Conservation (phyloP, 345 rosid species). For the Gynandropsis gynandra region DNA sequence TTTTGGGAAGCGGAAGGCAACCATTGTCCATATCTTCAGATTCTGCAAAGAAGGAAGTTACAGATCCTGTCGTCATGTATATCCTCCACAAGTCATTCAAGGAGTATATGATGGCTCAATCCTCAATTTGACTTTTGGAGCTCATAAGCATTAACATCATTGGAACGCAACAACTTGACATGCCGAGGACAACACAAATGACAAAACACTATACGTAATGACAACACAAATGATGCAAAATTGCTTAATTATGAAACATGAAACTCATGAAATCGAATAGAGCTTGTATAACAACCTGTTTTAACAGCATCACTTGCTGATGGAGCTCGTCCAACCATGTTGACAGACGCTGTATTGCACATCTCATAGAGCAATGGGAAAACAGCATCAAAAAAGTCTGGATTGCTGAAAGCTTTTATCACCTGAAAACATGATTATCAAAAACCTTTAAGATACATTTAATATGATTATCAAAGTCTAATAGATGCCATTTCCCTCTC, state of each 20-base stretch:
- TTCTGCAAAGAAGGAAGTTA: conserved; percentile 34
- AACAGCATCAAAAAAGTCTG: conserved; percentile 59
- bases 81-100: conserved; percentile 8
- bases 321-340: conserved; percentile 34
- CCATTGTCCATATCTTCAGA: conserved; percentile 43
- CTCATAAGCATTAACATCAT: not conserved
- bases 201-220: no score
- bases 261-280: not conserved
- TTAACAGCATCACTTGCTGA: conserved; percentile 39
- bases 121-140: conserved; percentile 6
- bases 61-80: conserved; percentile 2
- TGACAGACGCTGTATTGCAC: conserved; percentile 46
- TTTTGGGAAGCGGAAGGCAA: conserved; percentile 54
- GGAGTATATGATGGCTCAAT: conserved; percentile 3
- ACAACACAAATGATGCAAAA: conserved; percentile 12
- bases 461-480: no score
- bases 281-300: conserved; percentile 45
- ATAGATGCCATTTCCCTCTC: no score
- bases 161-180: conserved; percentile 1
- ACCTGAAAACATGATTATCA: conserved; percentile 40
- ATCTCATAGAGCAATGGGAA: conserved; percentile 67
- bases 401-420: conserved; percentile 62
- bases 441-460: conserved; percentile 10
- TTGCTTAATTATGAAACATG: not conserved
- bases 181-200: conserved; percentile 5